Evolutionary conservation across 495 filamentous ascomycete species (phyloP).

Genomic region (Neurospora sp.): DNA sequence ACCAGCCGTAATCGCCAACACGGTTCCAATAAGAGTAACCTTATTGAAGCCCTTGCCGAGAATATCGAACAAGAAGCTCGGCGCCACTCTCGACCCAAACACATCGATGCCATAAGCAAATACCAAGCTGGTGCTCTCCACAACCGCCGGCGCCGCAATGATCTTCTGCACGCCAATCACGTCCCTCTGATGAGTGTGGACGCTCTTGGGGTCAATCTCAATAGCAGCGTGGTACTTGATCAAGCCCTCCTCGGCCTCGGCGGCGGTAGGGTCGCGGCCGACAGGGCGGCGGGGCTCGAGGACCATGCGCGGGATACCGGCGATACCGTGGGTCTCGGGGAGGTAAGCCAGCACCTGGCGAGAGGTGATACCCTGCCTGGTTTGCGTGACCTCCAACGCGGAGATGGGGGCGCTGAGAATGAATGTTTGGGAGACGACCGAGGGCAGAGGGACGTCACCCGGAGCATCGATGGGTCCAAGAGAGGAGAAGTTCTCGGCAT

Average conservation of each 20-base stretch:
- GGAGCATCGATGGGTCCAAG: slow-evolving; percentile 43
- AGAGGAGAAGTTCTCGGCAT: slow-evolving; percentile 60
- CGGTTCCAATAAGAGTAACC: slow-evolving; percentile 70
- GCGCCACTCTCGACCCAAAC: slow-evolving; percentile 75
- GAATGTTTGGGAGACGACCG: slow-evolving; percentile 68
- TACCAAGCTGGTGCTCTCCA: slow-evolving; percentile 92
- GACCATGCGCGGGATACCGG: slow-evolving; percentile 65
- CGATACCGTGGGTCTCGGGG: slow-evolving; percentile 56
- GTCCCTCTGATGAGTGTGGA: slow-evolving; percentile 73
- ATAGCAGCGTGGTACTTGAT: slow-evolving; percentile 63
- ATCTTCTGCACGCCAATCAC: slow-evolving; percentile 65
- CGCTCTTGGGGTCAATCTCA: slow-evolving; percentile 74
- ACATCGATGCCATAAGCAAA: slow-evolving; percentile 84
- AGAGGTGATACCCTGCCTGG: slow-evolving; percentile 84
- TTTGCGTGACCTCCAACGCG: slow-evolving; percentile 74
- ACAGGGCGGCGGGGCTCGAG: slow-evolving; percentile 86
- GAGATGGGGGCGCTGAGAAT: slow-evolving; percentile 67
- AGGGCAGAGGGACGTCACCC: slow-evolving; percentile 42
- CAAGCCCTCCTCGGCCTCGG: slow-evolving; percentile 76
- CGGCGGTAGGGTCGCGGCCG: slow-evolving; percentile 68
- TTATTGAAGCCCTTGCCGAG: slow-evolving; percentile 90
- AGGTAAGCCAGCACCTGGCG: slow-evolving; percentile 72
- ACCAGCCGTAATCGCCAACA: slow-evolving; percentile 63
- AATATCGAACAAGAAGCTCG: slow-evolving; percentile 82
- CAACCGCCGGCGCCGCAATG: slow-evolving; percentile 58